Base-by-base conservation (phyloP, 306 rosid species). In the Mimosa bimucronata region DNA sequence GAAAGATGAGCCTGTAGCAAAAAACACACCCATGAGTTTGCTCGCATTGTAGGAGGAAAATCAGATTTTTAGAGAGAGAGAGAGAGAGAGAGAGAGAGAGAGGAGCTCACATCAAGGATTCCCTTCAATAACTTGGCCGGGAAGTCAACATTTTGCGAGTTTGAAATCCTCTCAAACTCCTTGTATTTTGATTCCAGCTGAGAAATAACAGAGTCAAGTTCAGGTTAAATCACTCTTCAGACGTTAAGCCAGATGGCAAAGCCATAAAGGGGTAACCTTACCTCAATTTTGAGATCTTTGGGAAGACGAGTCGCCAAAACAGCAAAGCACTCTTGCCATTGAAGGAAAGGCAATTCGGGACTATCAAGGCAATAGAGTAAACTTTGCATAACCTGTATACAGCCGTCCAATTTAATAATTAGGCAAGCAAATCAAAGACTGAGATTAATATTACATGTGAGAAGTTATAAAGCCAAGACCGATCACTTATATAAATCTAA, bases 301-400 rank as follows among this genome's bases (percentile, higher is more conserved):
- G 99, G 98, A 82, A 96, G 98, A 73, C 99, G 98, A 73, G 83
- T 91, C 29, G 97, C 97, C 70, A 93, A 89, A 86, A 96, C 99
- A 71, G 99, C 86, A 25, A 93, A 84, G 90, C 97, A 91, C 83
- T 96, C 99, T 96, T 96, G 99, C 99, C 99, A 96, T 88, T 96
- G 99, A 85, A 96, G 97, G 86, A 89, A 90, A 81, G 99, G 99
- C 62, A 96, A 87, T 86, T 96, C 97, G 55, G 99, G 99, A 86
- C 97, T 96, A 84, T 96, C 99, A 28, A 96, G 98, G 89, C 98
- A 93, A 84, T 85, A 82, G 81, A 96, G 97, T 85, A 96, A 88
- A 87, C 81, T 91, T 87, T 90, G 94, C 87, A 91, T 92, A 74
- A 96, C 99, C 99, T 96, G 89, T 89, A 76, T 77, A 79, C 71